Evolutionary conservation across 257 asterid genomes (phyloP).

Genomic region (Nicotiana noctiflora): DNA sequence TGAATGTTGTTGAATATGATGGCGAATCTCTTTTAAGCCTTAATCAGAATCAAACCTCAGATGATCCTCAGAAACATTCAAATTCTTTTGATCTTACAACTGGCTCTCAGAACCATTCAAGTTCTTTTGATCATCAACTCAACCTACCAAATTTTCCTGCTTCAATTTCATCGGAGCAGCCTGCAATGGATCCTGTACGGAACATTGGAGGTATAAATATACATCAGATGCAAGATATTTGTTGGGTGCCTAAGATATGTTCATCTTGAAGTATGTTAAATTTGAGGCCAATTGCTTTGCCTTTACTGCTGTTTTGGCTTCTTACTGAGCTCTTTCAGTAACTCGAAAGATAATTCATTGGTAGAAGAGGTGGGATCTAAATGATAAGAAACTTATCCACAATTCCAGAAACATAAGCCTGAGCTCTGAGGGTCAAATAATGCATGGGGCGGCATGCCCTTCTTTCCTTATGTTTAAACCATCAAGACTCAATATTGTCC

Average conservation of each 20-base stretch:
- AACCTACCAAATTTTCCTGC: constrained; percentile 51
- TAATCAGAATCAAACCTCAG: constrained; percentile 37
- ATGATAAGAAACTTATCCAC: background rate
- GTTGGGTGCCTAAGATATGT: background rate
- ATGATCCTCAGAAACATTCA: constrained; percentile 30
- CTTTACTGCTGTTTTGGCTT: background rate
- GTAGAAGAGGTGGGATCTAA: background rate
- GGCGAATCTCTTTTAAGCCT: constrained; percentile 74
- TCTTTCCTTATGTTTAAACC: background rate
- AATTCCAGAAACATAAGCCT: background rate
- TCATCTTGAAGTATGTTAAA: background rate
- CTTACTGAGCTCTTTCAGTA: background rate
- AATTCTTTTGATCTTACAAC: constrained; percentile 39
- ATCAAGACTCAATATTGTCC: background rate
- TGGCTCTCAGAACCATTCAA: constrained; percentile 42
- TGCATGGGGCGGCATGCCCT: background rate
- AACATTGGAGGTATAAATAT: constrained; percentile 50
- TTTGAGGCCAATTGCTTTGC: background rate
- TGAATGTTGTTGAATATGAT: constrained; percentile 77
- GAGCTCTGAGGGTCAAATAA: background rate
- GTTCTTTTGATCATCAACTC: constrained; percentile 46
- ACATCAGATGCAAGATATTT: constrained; percentile 10
- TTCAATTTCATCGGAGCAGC: constrained; percentile 50
- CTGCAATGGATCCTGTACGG: constrained; percentile 39
- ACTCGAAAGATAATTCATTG: background rate